Evolutionary conservation across 2,329 filamentous ascomycete genomes (phyloP).

Genomic region (Basipetospora chlamydospora): DNA sequence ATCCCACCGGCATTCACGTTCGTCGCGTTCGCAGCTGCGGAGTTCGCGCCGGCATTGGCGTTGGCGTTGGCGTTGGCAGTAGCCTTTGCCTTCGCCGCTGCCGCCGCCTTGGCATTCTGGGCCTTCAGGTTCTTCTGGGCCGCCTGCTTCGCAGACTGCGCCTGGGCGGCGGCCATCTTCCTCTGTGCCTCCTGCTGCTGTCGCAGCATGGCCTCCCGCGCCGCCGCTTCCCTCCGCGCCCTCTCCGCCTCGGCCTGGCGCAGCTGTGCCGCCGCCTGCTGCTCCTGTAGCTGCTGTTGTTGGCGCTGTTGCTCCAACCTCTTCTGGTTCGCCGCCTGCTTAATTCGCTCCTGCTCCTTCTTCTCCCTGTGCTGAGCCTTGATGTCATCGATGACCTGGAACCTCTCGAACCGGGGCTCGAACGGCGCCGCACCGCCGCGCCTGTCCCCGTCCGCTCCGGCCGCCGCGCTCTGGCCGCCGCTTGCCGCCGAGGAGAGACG

Average conservation of each 20-base stretch:
- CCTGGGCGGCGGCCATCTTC: conserved; percentile 17
- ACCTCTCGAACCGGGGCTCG: conserved; percentile 75
- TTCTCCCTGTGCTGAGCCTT: conserved; percentile 63
- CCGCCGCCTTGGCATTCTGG: conserved; percentile 11
- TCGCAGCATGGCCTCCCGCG: conserved; percentile 10
- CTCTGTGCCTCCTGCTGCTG: conserved; percentile 18
- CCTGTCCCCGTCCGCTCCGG: conserved; percentile 56
- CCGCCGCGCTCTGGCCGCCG: conserved; percentile 39
- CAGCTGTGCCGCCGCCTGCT: conserved; percentile 29
- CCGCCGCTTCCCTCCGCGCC: conserved; percentile 14
- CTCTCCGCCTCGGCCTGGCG: conserved; percentile 28
- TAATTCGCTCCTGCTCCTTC: conserved; percentile 59
- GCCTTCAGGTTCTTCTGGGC: conserved; percentile 17
- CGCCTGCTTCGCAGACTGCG: conserved; percentile 12
- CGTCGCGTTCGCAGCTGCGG: conserved; percentile 4
- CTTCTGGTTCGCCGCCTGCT: conserved; percentile 45
- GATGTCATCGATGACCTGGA: conserved; percentile 82
- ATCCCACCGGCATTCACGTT: conserved; percentile 8
- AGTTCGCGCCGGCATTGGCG: conserved; percentile 8
- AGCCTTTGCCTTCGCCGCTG: conserved; percentile 14
- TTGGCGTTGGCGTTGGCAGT: conserved; percentile 12
- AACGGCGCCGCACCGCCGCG: conserved; percentile 59
- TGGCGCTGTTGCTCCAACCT: conserved; percentile 31
- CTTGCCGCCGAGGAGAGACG: conserved; percentile 49
- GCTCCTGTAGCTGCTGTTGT: conserved; percentile 26